Evolutionary conservation across 2,329 filamentous ascomycete genomes (phyloP).

Genomic region (Verticillium alfalfae): DNA sequence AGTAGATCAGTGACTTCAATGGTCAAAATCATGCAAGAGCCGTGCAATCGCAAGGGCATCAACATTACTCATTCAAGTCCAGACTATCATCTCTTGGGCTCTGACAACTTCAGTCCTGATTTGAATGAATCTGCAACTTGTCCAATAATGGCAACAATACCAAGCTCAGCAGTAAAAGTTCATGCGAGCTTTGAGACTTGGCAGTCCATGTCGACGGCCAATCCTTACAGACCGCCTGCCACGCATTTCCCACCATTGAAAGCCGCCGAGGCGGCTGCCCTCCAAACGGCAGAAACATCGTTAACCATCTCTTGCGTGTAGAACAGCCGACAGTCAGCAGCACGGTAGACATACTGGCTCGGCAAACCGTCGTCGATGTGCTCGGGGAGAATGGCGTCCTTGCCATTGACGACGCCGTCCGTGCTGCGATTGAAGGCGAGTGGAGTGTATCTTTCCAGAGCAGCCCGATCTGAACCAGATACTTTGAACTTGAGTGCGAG

Average conservation of each 20-base stretch:
- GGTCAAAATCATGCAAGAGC: too few species aligned
- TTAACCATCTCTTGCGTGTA: constrained; percentile 43
- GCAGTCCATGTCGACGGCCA: too few species aligned
- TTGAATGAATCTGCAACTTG: too few species aligned
- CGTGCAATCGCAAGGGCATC: too few species aligned
- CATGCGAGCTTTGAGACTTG: too few species aligned
- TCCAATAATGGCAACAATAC: too few species aligned
- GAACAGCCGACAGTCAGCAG: constrained; percentile 44
- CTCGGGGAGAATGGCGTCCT: constrained; percentile 29
- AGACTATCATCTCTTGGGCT: too few species aligned
- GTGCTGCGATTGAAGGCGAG: constrained; percentile 26
- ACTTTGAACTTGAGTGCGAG: constrained; percentile 13
- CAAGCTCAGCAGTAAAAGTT: too few species aligned
- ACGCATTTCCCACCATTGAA: constrained; percentile 34
- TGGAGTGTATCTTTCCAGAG: constrained; percentile 21
- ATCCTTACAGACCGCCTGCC: too few species aligned
- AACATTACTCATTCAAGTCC: too few species aligned
- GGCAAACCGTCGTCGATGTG: constrained; percentile 33
- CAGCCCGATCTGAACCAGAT: constrained; percentile 19
- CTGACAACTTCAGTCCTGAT: too few species aligned
- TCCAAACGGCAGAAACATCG: constrained; percentile 41
- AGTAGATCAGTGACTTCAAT: too few species aligned
- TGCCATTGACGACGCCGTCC: constrained; percentile 27
- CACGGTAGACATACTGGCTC: constrained; percentile 41
- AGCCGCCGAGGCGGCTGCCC: constrained; percentile 31